These are phyloP conservation scores for Oxyria digyna DNA, from an alignment of 148 eudicot species.

Conservation along the genomic window DNA sequence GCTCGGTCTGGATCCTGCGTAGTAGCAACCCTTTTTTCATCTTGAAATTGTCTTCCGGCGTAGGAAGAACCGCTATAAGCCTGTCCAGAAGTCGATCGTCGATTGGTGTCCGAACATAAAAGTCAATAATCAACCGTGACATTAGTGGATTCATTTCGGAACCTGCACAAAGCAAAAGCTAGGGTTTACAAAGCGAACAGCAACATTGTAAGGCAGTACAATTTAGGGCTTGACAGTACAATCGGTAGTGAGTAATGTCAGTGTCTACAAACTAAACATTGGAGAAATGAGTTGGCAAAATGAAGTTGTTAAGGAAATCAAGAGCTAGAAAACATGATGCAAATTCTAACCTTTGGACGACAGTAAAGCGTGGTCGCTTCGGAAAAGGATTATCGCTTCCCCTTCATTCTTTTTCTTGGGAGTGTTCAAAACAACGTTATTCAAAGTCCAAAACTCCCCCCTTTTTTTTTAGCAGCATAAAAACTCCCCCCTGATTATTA, in stretches of 20 bases:
- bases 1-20: slow-evolving; percentile 31
- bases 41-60: slow-evolving; percentile 16
- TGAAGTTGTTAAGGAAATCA: no score
- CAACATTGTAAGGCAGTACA: neutral
- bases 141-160: slow-evolving; percentile 29
- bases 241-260: neutral
- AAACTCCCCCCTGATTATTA: no score
- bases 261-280: neutral
- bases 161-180: neutral
- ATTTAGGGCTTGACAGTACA: neutral
- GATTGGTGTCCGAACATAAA: slow-evolving; percentile 31
- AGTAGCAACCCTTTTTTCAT: slow-evolving; percentile 35
- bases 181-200: neutral
- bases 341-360: neutral
- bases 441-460: no score
- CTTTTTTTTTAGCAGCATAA: no score
- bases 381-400: neutral
- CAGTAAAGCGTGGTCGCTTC: neutral
- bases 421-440: no score
- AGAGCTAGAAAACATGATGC: neutral
- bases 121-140: slow-evolving; percentile 46
- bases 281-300: neutral
- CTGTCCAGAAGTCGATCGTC: slow-evolving; percentile 24
- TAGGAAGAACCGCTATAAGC: slow-evolving; percentile 23
- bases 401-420: no score